Conservation (phyloP, 2,329 filamentous ascomycete species). For the Penicillium glabrum region DNA sequence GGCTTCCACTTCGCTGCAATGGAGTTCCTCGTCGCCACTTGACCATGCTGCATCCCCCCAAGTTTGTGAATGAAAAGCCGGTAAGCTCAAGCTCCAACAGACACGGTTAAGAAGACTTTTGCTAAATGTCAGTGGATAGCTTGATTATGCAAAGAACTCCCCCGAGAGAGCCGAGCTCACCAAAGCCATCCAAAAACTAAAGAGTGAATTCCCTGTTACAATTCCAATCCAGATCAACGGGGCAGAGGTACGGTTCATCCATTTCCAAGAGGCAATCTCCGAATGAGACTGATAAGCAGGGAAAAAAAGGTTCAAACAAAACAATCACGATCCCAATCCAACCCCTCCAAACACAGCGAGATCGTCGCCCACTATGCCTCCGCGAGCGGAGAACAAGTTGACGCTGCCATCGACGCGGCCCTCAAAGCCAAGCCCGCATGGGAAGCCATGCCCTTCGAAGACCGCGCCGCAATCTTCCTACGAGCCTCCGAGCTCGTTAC, state of each 20-base stretch:
- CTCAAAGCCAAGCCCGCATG: conserved; percentile 49
- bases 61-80: conserved; percentile 28
- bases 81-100: conserved; percentile 2
- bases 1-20: conserved; percentile 1
- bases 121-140: conserved; percentile 1
- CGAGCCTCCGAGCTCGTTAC: conserved; percentile 87
- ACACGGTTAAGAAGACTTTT: too few relatives aligned
- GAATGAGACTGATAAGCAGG: background rate
- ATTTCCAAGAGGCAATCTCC: background rate
- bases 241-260: conserved; percentile 9
- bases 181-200: conserved; percentile 15
- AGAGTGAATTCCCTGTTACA: conserved; percentile 16
- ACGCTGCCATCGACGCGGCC: conserved; percentile 17
- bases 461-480: conserved; percentile 86
- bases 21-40: conserved; percentile 7
- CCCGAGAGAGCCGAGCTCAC: conserved; percentile 16
- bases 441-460: conserved; percentile 81
- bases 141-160: conserved; percentile 20
- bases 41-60: conserved; percentile 23
- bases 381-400: conserved; percentile 15
- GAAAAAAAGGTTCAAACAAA: conserved; percentile 15
- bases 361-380: conserved; percentile 24
- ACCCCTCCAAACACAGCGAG: conserved; percentile 22
- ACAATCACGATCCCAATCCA: conserved; percentile 16
- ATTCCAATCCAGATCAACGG: conserved; percentile 19